Base-by-base conservation (phyloP, 306 rosid genomes). In the Vigna nakashimae region DNA sequence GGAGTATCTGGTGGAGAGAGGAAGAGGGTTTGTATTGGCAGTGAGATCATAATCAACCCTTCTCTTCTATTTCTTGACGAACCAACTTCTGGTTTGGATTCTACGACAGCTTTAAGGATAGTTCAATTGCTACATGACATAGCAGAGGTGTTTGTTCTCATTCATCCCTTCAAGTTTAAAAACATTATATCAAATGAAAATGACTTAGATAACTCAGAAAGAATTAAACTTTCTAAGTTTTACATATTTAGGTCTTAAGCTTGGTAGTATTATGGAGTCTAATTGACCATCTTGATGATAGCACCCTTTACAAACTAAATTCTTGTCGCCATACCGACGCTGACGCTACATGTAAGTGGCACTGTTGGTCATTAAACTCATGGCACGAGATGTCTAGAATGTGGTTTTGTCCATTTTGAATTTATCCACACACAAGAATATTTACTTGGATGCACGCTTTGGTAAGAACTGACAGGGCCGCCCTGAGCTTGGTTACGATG, bases 1-100 rank as follows among this genome's bases (percentile, higher is more conserved):
- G 99, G 99, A 60, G 84, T 96, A 18, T 96, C 99, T 1, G 98
- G 99, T 40, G 99, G 99, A 75, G 99, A 96, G 90, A 91, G 99
- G 86, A 93, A 91, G 85, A 86, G 99, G 80, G 99, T 96, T 71
- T 86, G 93, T 78, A 92, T 96, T 17, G 99, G 99, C 16, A 96
- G 76, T 64, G 99, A 96, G 89, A 96, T 96, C 51, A 57, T 96
- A 78, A 83, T 92, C 76, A 96, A 96, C 63, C 99, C 99, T 68
- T 96, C 98, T 32, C 91, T 92, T 79, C 80, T 96, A 65, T 88
- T 96, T 83, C 97, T 96, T 53, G 99, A 96, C 58, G 98, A 96
- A 75, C 99, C 98, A 71, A 96, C 97, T 77, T 96, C 99, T 12
- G 99, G 99, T 83, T 84, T 96, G 89, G 99, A 96, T 83, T 96